Percentiles rank a stretch among this genome's conserved stretches.
Conservation (phyloP, 768 basidiomycete genomes). For the Xerocomus potaroensis region DNA sequence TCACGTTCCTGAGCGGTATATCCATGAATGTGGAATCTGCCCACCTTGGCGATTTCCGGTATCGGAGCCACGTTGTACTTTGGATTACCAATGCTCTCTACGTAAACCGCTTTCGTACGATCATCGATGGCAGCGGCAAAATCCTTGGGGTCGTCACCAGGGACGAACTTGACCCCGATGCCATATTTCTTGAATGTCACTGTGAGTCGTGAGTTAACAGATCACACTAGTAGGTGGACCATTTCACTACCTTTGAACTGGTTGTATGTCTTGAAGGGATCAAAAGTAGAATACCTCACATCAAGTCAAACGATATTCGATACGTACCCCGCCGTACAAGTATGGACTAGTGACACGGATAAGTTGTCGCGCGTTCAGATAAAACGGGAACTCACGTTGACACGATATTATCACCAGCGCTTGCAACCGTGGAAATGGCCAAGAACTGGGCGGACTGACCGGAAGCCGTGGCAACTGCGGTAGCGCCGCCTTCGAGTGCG, state of each 20-base stretch:
- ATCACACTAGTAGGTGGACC: fast-evolving
- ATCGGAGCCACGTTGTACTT: slow-evolving; percentile 55
- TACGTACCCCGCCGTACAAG: slow-evolving; percentile 56
- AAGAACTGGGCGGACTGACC: slow-evolving; percentile 64
- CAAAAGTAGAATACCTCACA: neutral
- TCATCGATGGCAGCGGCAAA: slow-evolving; percentile 55
- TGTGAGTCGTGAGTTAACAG: no score
- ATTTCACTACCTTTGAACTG: slow-evolving; percentile 51
- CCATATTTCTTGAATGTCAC: slow-evolving; percentile 54
- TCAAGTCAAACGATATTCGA: neutral
- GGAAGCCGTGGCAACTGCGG: slow-evolving; percentile 53
- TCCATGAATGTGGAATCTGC: no score
- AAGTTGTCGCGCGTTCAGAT: neutral
- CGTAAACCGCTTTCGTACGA: slow-evolving; percentile 54
- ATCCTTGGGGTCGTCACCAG: slow-evolving; percentile 40
- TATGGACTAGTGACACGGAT: slow-evolving; percentile 33
- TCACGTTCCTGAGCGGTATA: no score
- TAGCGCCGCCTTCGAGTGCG: slow-evolving; percentile 58
- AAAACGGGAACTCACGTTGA: slow-evolving; percentile 40
- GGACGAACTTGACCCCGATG: slow-evolving; percentile 53
- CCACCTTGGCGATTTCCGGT: slow-evolving; percentile 50
- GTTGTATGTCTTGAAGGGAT: slow-evolving; percentile 46
- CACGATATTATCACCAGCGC: slow-evolving; percentile 61
- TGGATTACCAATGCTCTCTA: slow-evolving; percentile 63
- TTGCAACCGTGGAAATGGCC: slow-evolving; percentile 49